These are phyloP conservation scores for Fraxinus americana DNA, from an alignment of 257 asterid genomes.

Conservation along the genomic window DNA sequence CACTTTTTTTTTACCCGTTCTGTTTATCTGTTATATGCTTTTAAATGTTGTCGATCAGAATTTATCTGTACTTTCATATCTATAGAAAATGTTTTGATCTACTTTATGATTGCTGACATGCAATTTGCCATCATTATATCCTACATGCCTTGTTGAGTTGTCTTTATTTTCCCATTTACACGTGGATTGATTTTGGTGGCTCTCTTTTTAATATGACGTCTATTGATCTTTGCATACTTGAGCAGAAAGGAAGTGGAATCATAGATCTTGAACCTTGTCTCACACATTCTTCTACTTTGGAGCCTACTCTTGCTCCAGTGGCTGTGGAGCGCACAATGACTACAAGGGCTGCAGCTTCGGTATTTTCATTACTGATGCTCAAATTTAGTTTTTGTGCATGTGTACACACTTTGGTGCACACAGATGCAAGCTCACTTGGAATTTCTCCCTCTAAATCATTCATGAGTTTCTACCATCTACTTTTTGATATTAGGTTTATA, in stretches of 20 bases:
- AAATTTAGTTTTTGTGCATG: neutral
- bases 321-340: constrained; percentile 98
- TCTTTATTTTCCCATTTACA: constrained; percentile 23
- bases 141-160: neutral
- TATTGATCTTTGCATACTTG: constrained; percentile 17
- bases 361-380: constrained; percentile 34
- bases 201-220: constrained; percentile 14
- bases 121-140: constrained; percentile 4
- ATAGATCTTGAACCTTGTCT: constrained; percentile 93
- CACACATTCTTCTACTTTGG: constrained; percentile 90
- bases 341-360: constrained; percentile 98
- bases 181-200: constrained; percentile 10
- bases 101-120: constrained; percentile 9
- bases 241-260: constrained; percentile 87
- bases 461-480: neutral
- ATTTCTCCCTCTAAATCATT: neutral
- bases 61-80: neutral
- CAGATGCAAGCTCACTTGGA: neutral
- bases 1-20: constrained; percentile 9
- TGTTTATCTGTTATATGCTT: constrained; percentile 11
- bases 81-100: constrained; percentile 13
- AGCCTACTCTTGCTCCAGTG: constrained; percentile 98
- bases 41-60: constrained; percentile 11
- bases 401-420: neutral
- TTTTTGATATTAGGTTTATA: neutral